Evolutionary conservation across 805 yeast genomes (phyloP).

Genomic region (Monosporozyma unispora): DNA sequence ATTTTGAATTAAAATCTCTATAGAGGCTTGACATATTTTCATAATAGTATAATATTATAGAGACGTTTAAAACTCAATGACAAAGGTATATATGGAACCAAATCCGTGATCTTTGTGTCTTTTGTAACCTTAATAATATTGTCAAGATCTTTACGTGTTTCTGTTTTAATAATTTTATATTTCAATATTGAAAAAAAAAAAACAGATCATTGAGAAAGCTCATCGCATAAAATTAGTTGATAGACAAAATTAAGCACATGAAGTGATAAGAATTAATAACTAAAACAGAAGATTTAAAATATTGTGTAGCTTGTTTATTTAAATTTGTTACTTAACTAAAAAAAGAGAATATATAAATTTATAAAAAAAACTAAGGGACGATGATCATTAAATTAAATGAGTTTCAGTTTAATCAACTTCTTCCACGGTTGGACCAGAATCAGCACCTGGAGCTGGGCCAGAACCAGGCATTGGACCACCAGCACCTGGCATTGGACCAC

Average conservation of each 20-base stretch:
- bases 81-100: too few relatives aligned
- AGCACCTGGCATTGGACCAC: slow-evolving; percentile 42
- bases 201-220: too few relatives aligned
- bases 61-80: too few relatives aligned
- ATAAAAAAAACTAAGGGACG: not conserved
- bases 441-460: slow-evolving; percentile 43
- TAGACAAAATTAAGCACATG: too few relatives aligned
- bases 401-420: slow-evolving; percentile 50
- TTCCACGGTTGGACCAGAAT: slow-evolving; percentile 67
- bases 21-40: not conserved
- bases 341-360: not conserved
- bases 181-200: too few relatives aligned
- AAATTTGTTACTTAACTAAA: not conserved
- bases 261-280: not conserved
- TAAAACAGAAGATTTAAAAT: not conserved
- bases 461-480: slow-evolving; percentile 42
- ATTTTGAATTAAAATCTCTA: not conserved
- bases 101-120: too few relatives aligned
- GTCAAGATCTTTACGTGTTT: too few relatives aligned
- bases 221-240: too few relatives aligned
- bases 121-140: too few relatives aligned
- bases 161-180: too few relatives aligned
- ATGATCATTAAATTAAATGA: too few relatives aligned
- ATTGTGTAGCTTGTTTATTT: not conserved
- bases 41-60: not conserved